A percentile compares a stretch with the other conserved stretches of the same genome.
Conservation (phyloP, 108 stramenopile species). For the Hondaea fermentalgiana region DNA sequence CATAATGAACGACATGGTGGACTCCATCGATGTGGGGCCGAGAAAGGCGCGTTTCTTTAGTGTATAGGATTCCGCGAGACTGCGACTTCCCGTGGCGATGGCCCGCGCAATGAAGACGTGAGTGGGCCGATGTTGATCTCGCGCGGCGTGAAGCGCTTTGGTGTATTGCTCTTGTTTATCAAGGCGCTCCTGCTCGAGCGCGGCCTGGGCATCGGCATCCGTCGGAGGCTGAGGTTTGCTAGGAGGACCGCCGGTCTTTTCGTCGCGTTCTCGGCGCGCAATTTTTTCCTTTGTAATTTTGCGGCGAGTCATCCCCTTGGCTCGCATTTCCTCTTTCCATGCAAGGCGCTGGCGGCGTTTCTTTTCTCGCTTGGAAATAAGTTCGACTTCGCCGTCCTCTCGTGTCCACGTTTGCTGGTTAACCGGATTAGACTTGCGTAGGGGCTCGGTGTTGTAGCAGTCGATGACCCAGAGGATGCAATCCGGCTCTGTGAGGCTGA, state of each 20-base stretch:
- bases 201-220: not conserved
- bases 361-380: not conserved
- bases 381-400: not conserved
- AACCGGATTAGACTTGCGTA: not conserved
- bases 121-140: not conserved
- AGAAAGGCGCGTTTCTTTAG: conserved; percentile 82
- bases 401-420: not conserved
- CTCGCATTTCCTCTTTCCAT: not conserved
- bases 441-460: not conserved
- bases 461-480: not conserved
- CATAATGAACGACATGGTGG: conserved; percentile 85
- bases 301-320: not conserved
- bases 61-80: conserved; percentile 39
- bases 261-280: not conserved
- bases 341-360: not conserved
- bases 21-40: conserved; percentile 96
- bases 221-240: not conserved
- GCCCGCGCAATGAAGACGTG: not conserved
- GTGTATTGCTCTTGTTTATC: not conserved
- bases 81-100: not conserved
- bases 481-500: not conserved
- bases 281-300: not conserved
- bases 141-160: not conserved
- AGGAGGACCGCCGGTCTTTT: not conserved
- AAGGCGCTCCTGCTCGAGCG: not conserved